A percentile compares a stretch with the other conserved stretches of the same genome.
Conservation (phyloP, 805 yeast genomes). For the Spencermartinsiella europaea region DNA sequence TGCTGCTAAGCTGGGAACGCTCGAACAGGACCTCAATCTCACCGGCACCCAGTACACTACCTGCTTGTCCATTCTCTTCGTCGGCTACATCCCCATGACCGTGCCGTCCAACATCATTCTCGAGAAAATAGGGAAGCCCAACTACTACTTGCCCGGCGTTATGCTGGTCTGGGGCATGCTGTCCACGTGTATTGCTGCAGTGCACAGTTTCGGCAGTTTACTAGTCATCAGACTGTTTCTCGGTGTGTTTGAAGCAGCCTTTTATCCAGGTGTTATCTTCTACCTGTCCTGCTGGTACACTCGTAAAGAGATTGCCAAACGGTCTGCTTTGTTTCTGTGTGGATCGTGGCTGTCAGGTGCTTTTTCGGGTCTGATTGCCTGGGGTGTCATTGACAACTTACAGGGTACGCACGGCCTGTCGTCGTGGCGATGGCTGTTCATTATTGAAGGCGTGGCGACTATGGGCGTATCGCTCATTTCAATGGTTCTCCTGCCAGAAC, state of each 20-base stretch:
- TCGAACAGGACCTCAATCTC: conserved; percentile 33
- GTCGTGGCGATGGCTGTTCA: conserved; percentile 54
- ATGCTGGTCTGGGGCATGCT: conserved; percentile 48
- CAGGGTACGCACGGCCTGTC: conserved; percentile 39
- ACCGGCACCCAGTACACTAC: conserved; percentile 38
- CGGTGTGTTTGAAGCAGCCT: conserved; percentile 47
- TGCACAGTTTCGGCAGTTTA: conserved; percentile 40
- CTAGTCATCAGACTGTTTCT: conserved; percentile 41
- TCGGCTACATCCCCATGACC: conserved; percentile 34
- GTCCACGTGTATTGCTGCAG: conserved; percentile 46
- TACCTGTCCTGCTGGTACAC: conserved; percentile 54
- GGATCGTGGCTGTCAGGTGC: conserved; percentile 50
- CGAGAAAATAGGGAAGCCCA: conserved; percentile 37
- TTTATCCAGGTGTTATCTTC: conserved; percentile 45
- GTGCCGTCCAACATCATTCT: conserved; percentile 32
- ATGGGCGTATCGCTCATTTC: conserved; percentile 42
- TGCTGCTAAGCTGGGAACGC: conserved; percentile 32
- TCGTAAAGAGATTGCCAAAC: conserved; percentile 43
- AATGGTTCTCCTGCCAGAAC: conserved; percentile 46
- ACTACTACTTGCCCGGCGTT: conserved; percentile 42
- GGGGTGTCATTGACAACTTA: conserved; percentile 44
- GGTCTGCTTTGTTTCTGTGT: conserved; percentile 47
- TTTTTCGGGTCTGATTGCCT: conserved; percentile 49
- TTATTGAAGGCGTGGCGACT: conserved; percentile 53
- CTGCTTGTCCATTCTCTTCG: conserved; percentile 39